phyloP scores from a whole-genome alignment of 495 filamentous ascomycete species.

The Collariella sp. region DNA sequence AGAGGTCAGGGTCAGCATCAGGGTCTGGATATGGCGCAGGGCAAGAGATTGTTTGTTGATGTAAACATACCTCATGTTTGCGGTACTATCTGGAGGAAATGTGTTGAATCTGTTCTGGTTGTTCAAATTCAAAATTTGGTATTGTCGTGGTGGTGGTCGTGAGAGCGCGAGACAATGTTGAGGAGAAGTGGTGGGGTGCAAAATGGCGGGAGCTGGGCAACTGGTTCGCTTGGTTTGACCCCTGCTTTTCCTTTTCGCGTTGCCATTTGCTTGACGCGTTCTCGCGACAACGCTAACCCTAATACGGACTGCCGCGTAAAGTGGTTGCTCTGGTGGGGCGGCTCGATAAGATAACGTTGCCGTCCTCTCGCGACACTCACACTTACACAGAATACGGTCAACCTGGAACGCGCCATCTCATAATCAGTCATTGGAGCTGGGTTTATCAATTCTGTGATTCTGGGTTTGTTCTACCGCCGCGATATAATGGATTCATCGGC shows the following conservation, averaged over 20 bases:
- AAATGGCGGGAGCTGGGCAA: constrained; percentile 3
- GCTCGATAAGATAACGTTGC: background rate
- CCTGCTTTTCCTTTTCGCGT: constrained; percentile 22
- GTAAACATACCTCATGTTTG: constrained; percentile 34
- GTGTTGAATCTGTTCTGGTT: background rate
- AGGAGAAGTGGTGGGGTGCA: background rate
- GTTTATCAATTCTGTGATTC: background rate
- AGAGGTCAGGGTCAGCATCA: background rate
- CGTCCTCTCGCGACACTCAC: background rate
- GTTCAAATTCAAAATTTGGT: background rate
- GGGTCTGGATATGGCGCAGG: background rate
- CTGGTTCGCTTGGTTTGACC: background rate
- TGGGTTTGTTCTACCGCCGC: background rate
- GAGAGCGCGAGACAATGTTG: background rate
- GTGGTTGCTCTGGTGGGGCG: constrained; percentile 24
- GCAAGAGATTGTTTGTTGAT: too few relatives aligned
- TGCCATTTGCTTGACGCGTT: constrained; percentile 18
- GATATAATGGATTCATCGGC: constrained; percentile 24
- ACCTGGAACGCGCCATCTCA: too few relatives aligned
- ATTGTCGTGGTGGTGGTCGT: background rate
- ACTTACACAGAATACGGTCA: background rate
- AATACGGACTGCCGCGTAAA: constrained; percentile 31
- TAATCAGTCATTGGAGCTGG: too few relatives aligned
- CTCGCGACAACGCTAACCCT: constrained; percentile 23
- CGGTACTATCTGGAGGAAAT: background rate